Conservation (phyloP, 208 protist genomes). For the Trypanosoma boissoni region DNA sequence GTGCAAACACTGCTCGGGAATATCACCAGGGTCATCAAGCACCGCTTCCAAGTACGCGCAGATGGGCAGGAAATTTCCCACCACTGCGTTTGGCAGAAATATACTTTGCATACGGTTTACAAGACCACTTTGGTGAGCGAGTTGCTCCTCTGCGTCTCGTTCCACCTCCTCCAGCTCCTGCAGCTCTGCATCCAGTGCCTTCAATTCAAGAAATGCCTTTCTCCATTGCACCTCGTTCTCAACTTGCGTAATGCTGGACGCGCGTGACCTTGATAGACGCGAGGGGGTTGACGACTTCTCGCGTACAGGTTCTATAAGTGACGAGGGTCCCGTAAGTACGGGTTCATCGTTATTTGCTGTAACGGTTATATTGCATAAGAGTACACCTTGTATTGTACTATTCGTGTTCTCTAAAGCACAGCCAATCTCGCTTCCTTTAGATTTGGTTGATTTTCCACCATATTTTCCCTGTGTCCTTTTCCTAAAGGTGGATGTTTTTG, state of each 20-base stretch:
- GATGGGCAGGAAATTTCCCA: constrained; percentile 34
- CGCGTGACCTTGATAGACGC: background rate
- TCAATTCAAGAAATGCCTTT: constrained; percentile 61
- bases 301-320: no score
- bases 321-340: no score
- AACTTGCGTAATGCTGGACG: background rate
- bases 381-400: no score
- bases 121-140: constrained; percentile 19
- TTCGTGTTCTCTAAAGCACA: no score
- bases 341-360: no score
- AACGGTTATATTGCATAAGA: no score
- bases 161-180: constrained; percentile 36
- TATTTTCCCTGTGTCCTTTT: no score
- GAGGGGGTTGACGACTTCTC: background rate
- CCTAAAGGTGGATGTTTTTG: no score
- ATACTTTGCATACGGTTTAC: constrained; percentile 39
- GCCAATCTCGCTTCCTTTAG: no score
- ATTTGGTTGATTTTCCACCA: no score
- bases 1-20: constrained; percentile 43
- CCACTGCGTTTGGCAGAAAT: constrained; percentile 52
- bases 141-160: constrained; percentile 40
- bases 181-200: constrained; percentile 60
- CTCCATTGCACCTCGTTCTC: constrained; percentile 57
- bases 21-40: constrained; percentile 47
- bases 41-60: constrained; percentile 59